These are phyloP conservation scores for Crithidia thermophila DNA, from an alignment of 208 protist genomes.

Conservation along the genomic window DNA sequence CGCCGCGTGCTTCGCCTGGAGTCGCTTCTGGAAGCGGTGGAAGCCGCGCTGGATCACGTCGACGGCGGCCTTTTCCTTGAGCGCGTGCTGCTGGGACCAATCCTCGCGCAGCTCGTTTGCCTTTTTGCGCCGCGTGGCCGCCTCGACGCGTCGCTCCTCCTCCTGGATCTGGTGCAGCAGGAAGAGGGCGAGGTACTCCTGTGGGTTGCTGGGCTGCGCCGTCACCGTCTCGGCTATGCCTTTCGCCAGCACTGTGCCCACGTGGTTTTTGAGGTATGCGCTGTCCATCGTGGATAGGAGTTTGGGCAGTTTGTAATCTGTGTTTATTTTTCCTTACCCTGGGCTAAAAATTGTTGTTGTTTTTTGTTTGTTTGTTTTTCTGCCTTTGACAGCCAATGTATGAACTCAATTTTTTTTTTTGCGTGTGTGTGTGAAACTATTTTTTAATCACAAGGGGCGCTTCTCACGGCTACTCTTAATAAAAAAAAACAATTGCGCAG, in stretches of 20 bases:
- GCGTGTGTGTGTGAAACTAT: neutral
- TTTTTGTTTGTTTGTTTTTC: conserved; percentile 2
- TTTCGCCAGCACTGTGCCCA: conserved; percentile 85
- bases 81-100: conserved; percentile 54
- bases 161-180: conserved; percentile 88
- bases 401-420: neutral
- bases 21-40: conserved; percentile 31
- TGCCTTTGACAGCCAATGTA: too few species aligned
- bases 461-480: too few species aligned
- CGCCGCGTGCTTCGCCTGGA: conserved; percentile 39
- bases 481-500: too few species aligned
- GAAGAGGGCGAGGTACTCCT: conserved; percentile 91
- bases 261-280: conserved; percentile 84
- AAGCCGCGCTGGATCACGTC: conserved; percentile 83
- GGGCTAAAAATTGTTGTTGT: conserved; percentile 20
- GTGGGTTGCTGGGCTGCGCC: conserved; percentile 86
- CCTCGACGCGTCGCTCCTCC: conserved; percentile 51
- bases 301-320: too few species aligned
- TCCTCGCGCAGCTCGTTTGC: conserved; percentile 51
- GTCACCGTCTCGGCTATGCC: conserved; percentile 89
- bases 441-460: too few species aligned
- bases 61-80: conserved; percentile 67
- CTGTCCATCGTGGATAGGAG: conserved; percentile 86
- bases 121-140: conserved; percentile 35
- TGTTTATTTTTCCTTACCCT: conserved; percentile 20